Base-by-base conservation (phyloP, 441 rosid genomes). In the Hura crepitans region DNA sequence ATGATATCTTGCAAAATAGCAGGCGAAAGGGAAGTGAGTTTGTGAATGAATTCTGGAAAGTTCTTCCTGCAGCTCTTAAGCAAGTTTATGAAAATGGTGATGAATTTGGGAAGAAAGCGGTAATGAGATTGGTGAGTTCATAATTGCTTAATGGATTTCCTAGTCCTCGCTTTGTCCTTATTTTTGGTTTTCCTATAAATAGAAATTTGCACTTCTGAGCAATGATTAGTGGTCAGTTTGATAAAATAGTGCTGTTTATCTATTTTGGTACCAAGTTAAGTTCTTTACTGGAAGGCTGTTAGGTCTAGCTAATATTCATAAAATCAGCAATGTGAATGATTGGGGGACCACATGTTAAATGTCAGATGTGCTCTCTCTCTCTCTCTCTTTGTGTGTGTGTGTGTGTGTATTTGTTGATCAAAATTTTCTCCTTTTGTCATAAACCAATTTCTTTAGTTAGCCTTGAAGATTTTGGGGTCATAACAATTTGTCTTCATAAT, bases 41-140 rank as follows among this genome's bases (percentile, higher is more conserved):
- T 72, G 85, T 84, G 58, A 82, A 82, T 75, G 87, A 84, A 59
- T 84, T 84, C 65, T 82, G 87, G 87, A 84, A 84, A 78, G 83
- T 78, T 72, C 85, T 84, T 53, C 87, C 87, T 62, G 72, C 70
- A 65, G 78, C 78, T 1, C 80, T 82, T 14, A 82, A 82, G 70
- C 79, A 62, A 68, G 83, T 82, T 56, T 73, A 78, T 64, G 78
- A 82, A 31, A 80, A 72, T 58, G 85, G 84, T 25, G 85, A 81
- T 69, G 87, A 82, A 25, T 71, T 59, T 77, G 83, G 84, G 68
- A 84, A 78, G 75, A 82, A 75, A 71, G 81, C 71, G n/a, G 83
- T 81, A 66, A 77, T 72, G 49, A 81, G 87, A 77, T 62, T 83
- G 84, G 87, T 83, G 68, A 75, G 78, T 63, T 51, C 46, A 49